Conservation (phyloP, 2,329 filamentous ascomycete species). For the Fusarium sp. region DNA sequence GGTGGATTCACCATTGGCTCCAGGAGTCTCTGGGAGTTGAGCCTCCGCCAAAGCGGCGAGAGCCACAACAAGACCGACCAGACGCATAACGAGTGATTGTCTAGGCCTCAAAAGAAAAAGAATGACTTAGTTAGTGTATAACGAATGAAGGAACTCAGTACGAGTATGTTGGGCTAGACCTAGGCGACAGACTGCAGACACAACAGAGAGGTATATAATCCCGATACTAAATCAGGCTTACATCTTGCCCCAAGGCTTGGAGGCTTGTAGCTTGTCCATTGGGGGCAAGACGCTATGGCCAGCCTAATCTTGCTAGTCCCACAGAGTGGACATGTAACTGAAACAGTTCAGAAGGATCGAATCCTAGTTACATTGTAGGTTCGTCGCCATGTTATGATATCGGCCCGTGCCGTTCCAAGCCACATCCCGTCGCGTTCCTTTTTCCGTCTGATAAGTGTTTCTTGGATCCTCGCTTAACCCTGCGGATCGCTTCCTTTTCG, state of each 20-base stretch:
- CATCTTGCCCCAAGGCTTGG: too few relatives aligned
- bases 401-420: background rate
- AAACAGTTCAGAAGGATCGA: conserved; percentile 1
- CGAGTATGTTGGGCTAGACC: background rate
- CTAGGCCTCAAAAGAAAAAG: background rate
- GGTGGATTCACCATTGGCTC: background rate
- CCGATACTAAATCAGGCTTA: background rate
- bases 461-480: background rate
- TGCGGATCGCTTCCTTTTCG: background rate
- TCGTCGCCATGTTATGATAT: background rate
- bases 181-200: background rate
- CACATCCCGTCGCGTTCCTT: background rate
- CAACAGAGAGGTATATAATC: background rate
- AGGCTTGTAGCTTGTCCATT: too few relatives aligned
- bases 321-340: background rate
- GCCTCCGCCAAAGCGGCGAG: background rate
- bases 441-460: background rate
- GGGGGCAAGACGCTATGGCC: background rate
- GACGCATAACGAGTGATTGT: conserved; percentile 6
- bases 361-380: background rate
- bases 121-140: background rate
- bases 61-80: background rate
- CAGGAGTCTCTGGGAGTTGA: background rate
- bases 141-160: background rate
- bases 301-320: background rate